Base-by-base conservation (phyloP, 1,284 basidiomycete species). In the Anthracocystis panici-leucophaei region DNA sequence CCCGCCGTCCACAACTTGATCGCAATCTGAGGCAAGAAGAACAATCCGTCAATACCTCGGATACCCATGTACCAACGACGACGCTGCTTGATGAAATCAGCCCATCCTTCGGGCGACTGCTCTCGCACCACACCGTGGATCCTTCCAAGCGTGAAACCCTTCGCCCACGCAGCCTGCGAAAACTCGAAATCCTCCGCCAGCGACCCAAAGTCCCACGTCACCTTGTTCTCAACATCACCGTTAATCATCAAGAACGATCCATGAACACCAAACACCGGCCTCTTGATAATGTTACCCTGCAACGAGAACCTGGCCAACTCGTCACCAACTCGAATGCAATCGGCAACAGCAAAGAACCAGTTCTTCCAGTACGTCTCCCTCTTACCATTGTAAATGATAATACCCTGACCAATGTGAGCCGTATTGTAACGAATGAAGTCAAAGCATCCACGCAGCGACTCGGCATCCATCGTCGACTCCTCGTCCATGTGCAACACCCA, bases 401-500 rank as follows among this genome's bases (percentile, higher is more conserved):
- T 87, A 46, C 86, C 86, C 78, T 87, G 86, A 35, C 86, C 86
- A 65, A 86, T 86, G 67, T 86, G 85, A 40, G 85, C 85, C n/a
- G 83, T 81, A 27, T 85, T 86, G 81, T 81, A 74, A 33, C 86
- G 81, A 50, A 87, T 84, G 55, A 87, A 86, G 62, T 87, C 86
- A 46, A 87, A 76, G 77, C 85, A 86, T 57, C 86, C 81, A 49
- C 86, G 75, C 29, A 87, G 67, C 56, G 84, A 85, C 64, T 86
- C 86, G 60, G 81, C 86, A 62, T 87, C 86, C 62, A 86, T 86
- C 42, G 83, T 84, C 31, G 85, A 86, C 69, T 87, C 86, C 71
- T 87, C 86, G 82, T 87, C 86, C 82, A 84, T 86, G 77, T 86
- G 85, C 66, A 87, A 66, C 46, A 86, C 85, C 85, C 85, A 87